Evolutionary conservation across 1,139 yeast species (phyloP).

Genomic region (Zhuliangozyma parablackwelliae): DNA sequence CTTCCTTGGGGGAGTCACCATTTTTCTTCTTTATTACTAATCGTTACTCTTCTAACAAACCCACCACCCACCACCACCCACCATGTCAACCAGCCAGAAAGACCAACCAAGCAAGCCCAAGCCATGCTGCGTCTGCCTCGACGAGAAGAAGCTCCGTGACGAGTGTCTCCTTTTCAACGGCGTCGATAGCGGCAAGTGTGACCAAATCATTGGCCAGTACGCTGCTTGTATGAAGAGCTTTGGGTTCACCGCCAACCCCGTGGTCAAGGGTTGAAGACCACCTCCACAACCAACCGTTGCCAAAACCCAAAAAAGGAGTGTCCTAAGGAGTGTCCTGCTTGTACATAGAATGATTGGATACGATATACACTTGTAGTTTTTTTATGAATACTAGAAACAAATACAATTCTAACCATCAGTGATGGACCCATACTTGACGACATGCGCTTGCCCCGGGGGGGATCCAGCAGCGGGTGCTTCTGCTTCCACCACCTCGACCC

Average conservation of each 20-base stretch:
- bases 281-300: too few species aligned
- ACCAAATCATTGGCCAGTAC: conserved; percentile 63
- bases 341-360: too few species aligned
- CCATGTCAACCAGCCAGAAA: background rate
- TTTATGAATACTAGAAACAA: too few species aligned
- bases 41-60: background rate
- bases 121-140: conserved; percentile 95
- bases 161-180: conserved; percentile 83
- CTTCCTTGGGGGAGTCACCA: too few species aligned
- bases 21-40: background rate
- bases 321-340: too few species aligned
- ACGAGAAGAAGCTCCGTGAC: conserved; percentile 79
- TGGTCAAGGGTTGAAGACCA: conserved; percentile 9
- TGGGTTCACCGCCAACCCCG: conserved; percentile 52
- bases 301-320: too few species aligned
- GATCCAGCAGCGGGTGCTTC: background rate
- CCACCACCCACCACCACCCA: background rate
- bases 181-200: conserved; percentile 80
- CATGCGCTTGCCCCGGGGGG: too few species aligned
- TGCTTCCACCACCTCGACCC: background rate
- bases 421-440: too few species aligned
- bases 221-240: conserved; percentile 87
- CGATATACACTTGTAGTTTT: too few species aligned
- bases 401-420: too few species aligned
- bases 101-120: conserved; percentile 52